Evolutionary conservation across 768 basidiomycete species (phyloP), one percentile per base, ranked within the genome.

Genomic region (Tulasnella sp.): DNA sequence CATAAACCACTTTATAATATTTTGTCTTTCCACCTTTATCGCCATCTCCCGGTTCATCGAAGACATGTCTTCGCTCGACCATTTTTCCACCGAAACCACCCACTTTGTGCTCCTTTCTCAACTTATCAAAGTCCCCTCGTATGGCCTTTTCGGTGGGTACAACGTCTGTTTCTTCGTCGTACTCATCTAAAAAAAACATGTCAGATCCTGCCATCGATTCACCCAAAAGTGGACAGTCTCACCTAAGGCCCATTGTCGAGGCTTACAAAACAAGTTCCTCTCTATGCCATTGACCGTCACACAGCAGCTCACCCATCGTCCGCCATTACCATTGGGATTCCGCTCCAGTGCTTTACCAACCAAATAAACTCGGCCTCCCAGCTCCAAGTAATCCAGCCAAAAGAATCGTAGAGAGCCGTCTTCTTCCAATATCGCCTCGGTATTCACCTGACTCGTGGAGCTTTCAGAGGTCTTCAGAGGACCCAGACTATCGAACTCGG

Each of bases 321-420:
- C 58, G 37, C 59, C 57, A 47, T 61, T 63, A 13, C 70, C 61
- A 13, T 71, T 71, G 3, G 77, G 74, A 4, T 69, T 66, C 65
- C 81, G 82, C 66, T 92, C 89, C 58, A 83, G 78, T 37, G 91
- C 75, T 66, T 98, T 98, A 5, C 95, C 95, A 37, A 87, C 76
- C 57, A 99, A 83, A 62, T 88, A 83, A 3, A 99, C 69, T 53
- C 75, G 77, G 13, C 91, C 93, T 13, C 83, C 76, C 42, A 77
- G 74, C 62, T 98, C 90, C 29, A 92, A 77, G 60, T 89, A 89
- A 62, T 99, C 95, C 19, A 96, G 70, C 95, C 95, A 99, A 70
- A 82, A 99, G 71, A 99, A 91, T 24, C 75, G 76, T 12, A 98
- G 67, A 3, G 79, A 83, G 1, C 88, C 90, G 57, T 95, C 89